Conservation (phyloP, 257 asterid species). For the Capsicum pubescens region DNA sequence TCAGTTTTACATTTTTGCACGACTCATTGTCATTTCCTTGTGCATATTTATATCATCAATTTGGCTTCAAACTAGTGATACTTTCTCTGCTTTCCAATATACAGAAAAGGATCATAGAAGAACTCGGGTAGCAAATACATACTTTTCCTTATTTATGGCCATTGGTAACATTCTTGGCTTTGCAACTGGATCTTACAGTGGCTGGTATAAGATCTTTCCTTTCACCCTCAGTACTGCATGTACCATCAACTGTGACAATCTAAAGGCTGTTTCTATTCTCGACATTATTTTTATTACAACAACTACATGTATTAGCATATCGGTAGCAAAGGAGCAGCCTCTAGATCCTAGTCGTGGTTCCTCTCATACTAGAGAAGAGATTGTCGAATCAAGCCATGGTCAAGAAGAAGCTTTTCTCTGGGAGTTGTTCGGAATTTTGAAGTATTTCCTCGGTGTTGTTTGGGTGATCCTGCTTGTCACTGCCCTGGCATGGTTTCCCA, state of each 20-base stretch:
- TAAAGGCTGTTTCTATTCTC: slow-evolving; percentile 76
- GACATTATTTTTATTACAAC: slow-evolving; percentile 63
- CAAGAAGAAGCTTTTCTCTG: slow-evolving; percentile 73
- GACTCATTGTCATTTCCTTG: neutral
- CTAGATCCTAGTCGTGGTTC: slow-evolving; percentile 38
- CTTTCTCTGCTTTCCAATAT: slow-evolving; percentile 27
- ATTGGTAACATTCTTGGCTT: no score
- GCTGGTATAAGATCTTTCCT: slow-evolving; percentile 44
- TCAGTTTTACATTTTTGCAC: neutral
- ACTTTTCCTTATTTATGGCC: slow-evolving; percentile 46
- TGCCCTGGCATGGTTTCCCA: slow-evolving; percentile 54
- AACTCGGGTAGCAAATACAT: slow-evolving; percentile 81
- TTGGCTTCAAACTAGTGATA: slow-evolving; percentile 26
- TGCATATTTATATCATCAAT: slow-evolving; percentile 10
- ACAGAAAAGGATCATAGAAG: slow-evolving; percentile 77
- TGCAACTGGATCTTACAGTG: no score
- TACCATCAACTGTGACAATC: slow-evolving; percentile 72
- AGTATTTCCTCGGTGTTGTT: slow-evolving; percentile 62
- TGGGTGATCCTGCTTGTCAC: slow-evolving; percentile 43
- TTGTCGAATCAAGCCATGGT: slow-evolving; percentile 43
- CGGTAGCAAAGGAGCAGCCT: slow-evolving; percentile 70
- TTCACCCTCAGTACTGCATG: slow-evolving; percentile 76
- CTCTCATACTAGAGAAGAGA: slow-evolving; percentile 44
- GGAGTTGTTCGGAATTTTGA: slow-evolving; percentile 78
- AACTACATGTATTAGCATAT: slow-evolving; percentile 66